These are phyloP conservation scores for Rhodotorula paludigena DNA, from an alignment of 768 basidiomycete species.

Conservation along the genomic window DNA sequence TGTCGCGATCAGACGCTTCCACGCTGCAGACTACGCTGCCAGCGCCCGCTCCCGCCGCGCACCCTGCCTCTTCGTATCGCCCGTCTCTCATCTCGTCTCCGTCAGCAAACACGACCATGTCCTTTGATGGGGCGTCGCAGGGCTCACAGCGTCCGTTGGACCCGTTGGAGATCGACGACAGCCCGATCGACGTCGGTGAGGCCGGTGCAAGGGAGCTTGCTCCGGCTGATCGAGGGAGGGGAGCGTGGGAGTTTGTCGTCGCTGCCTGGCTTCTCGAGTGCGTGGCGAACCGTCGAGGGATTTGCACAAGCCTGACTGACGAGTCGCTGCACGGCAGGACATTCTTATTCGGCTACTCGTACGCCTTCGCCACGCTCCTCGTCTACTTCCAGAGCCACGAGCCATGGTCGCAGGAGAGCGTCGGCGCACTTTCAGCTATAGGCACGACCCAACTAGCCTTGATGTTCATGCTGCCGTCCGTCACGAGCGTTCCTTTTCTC, in stretches of 20 bases:
- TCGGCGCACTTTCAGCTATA: slow-evolving; percentile 11
- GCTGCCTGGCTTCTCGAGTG: neutral
- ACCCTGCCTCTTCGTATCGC: no score
- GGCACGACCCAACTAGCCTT: slow-evolving; percentile 6
- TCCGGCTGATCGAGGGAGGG: neutral
- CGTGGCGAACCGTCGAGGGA: neutral
- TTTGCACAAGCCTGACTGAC: neutral
- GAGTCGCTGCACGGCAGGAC: neutral
- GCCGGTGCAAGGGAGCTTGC: neutral
- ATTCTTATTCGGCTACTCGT: slow-evolving; percentile 8
- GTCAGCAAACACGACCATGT: no score
- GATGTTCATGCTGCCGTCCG: neutral
- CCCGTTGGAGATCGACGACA: neutral
- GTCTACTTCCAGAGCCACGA: slow-evolving; percentile 14
- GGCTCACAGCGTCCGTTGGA: no score
- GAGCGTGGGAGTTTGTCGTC: neutral
- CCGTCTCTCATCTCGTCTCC: no score
- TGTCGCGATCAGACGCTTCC: no score
- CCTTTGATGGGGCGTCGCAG: no score
- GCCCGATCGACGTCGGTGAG: neutral
- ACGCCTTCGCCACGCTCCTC: slow-evolving; percentile 13
- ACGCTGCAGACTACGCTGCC: no score
- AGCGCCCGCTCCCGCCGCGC: no score
- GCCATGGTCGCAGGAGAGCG: neutral
- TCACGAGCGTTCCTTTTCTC: neutral